Conservation (phyloP, 2,329 filamentous ascomycete species). For the Gaeumannomyces tritici region DNA sequence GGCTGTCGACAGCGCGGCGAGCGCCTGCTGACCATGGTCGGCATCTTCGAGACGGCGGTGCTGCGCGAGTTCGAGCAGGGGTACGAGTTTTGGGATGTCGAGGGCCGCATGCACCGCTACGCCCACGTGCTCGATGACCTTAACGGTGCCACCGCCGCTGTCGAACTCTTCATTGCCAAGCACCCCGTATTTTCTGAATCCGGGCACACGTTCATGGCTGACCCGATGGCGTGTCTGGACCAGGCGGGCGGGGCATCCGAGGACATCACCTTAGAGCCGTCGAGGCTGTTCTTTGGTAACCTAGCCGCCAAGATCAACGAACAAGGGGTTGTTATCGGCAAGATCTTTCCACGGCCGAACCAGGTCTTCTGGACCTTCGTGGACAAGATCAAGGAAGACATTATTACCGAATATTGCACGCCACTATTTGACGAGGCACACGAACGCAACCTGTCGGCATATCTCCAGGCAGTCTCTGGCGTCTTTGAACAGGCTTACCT, state of each 20-base stretch:
- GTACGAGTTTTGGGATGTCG: slow-evolving; percentile 79
- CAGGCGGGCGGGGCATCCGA: slow-evolving; percentile 42
- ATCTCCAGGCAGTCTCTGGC: slow-evolving; percentile 77
- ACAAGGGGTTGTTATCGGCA: slow-evolving; percentile 67
- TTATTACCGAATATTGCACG: slow-evolving; percentile 79
- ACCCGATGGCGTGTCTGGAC: slow-evolving; percentile 71
- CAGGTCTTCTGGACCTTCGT: slow-evolving; percentile 70
- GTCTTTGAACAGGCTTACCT: slow-evolving; percentile 79
- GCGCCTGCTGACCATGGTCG: slow-evolving; percentile 63
- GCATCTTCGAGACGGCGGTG: slow-evolving; percentile 83
- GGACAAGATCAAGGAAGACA: slow-evolving; percentile 73
- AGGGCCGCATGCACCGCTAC: slow-evolving; percentile 82
- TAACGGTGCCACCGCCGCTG: slow-evolving; percentile 67
- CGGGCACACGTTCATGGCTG: slow-evolving; percentile 57
- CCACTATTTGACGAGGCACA: slow-evolving; percentile 82
- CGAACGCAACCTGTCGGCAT: slow-evolving; percentile 61
- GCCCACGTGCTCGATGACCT: slow-evolving; percentile 75
- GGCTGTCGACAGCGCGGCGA: slow-evolving; percentile 65
- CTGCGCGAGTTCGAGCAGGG: slow-evolving; percentile 88
- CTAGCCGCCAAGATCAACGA: slow-evolving; percentile 71
- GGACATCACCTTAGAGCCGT: slow-evolving; percentile 69
- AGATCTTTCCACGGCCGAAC: slow-evolving; percentile 66
- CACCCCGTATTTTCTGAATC: slow-evolving; percentile 73
- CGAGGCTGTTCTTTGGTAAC: slow-evolving; percentile 68
- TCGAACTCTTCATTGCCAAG: slow-evolving; percentile 83